Evolutionary conservation across 164 flowering plant genomes (phyloP).

Genomic region (Vitis labrusca): DNA sequence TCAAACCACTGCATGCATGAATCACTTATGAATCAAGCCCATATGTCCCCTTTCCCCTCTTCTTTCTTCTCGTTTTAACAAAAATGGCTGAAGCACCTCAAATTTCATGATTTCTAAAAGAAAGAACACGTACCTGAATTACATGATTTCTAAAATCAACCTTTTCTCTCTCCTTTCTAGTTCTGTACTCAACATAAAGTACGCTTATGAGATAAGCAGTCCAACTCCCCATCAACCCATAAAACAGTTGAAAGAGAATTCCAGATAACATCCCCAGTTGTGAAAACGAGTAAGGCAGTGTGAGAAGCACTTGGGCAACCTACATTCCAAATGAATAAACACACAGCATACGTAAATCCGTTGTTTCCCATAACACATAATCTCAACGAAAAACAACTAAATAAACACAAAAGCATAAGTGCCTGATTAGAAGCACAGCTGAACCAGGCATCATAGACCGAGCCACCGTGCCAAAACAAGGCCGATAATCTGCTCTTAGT

Average conservation of each 20-base stretch:
- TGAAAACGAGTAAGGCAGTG: constrained; percentile 71
- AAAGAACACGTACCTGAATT: constrained; percentile 46
- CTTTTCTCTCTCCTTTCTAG: constrained; percentile 72
- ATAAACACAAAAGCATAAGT: background rate
- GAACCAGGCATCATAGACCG: constrained; percentile 77
- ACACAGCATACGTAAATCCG: background rate
- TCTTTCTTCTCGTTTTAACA: no score
- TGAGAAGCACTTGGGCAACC: constrained; percentile 77
- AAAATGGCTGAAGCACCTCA: no score
- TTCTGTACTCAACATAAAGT: constrained; percentile 72
- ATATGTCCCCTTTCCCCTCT: no score
- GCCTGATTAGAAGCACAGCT: constrained; percentile 80
- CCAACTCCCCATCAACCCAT: constrained; percentile 81
- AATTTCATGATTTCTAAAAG: background rate
- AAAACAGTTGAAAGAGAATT: constrained; percentile 63
- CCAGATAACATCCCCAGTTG: constrained; percentile 77
- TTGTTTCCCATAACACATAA: background rate
- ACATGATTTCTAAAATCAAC: constrained; percentile 77
- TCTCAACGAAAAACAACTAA: no score
- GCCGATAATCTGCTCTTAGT: constrained; percentile 43
- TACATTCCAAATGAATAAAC: constrained; percentile 12
- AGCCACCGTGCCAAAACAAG: constrained; percentile 75
- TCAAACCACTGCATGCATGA: constrained; percentile 67
- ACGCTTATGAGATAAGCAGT: constrained; percentile 75
- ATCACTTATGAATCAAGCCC: no score